Evolutionary conservation across 2,329 filamentous ascomycete species (phyloP), one percentile per base, ranked within the genome.

Genomic region (Colletotrichum ledebouriae): DNA sequence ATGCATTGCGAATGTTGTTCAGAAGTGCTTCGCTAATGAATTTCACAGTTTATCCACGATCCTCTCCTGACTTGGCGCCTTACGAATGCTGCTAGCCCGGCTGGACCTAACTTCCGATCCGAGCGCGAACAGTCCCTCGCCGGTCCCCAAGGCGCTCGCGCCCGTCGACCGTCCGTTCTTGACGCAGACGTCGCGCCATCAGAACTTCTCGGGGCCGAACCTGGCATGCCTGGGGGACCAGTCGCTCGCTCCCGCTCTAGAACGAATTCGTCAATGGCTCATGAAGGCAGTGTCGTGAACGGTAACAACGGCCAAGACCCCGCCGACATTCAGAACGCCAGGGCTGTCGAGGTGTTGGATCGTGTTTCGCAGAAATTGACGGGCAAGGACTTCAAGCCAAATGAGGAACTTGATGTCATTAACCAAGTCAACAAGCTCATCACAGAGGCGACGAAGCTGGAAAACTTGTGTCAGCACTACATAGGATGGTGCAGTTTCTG

Each of bases 401-500:
- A 87, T 52, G 92, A 97, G 75, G 95, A 98, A 81, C 85, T 99
- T 71, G 91, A 90, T 66, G 90, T 97, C 22, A 90, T 93, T 63
- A 89, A 89, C 70, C 96, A 99, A 81, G 97, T 99, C 5, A 95
- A 97, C 80, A 95, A 97, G 79, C 83, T 99, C 75, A 92, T 99
- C 74, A 91, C 92, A 70, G 95, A 99, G 83, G 96, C 96, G 22
- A 99, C 96, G 6, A 98, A 96, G 76, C 85, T 98, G 74, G 96
- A 98, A 86, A 98, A 98, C 78, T 84, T 99, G 70, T 99, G 96
- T 78, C 96, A 98, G 84, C 96, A 98, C 83, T 99, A 98, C 79
- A 97, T 98, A 74, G 96, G 96, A 71, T 98, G 95, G 95, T 98
- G 95, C 82, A 97, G 93, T 81, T 98, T 98, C 86, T 98, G 95